Conservation (phyloP, 148 eudicot genomes). For the Chenopodium quinoa region DNA sequence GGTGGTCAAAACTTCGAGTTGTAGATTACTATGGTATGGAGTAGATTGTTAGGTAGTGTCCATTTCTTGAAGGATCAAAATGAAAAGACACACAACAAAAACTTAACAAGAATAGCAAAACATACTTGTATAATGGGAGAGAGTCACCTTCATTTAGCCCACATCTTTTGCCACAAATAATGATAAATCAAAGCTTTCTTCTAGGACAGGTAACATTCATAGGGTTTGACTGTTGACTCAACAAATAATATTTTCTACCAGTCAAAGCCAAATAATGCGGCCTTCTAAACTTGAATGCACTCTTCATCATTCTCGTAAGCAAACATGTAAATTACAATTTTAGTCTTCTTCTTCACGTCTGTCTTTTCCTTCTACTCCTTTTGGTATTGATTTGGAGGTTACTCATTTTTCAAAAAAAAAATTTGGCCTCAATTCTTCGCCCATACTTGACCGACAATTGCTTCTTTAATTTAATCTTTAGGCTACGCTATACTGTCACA, state of each 20-base stretch:
- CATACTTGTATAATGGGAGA: neutral
- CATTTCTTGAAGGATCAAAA: neutral
- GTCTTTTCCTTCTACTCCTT: neutral
- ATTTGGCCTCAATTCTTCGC: neutral
- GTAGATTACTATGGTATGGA: too few species aligned
- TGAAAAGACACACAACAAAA: neutral
- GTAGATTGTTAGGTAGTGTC: neutral
- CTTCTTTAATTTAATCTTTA: too few species aligned
- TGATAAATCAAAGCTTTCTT: neutral
- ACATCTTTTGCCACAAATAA: neutral
- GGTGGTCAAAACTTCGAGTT: too few species aligned
- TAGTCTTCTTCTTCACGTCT: neutral
- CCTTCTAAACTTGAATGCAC: conserved; percentile 6
- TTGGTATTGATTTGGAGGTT: neutral
- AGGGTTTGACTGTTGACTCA: conserved; percentile 26
- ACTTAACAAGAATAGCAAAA: neutral
- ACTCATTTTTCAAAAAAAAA: neutral
- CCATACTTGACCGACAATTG: neutral
- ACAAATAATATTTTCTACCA: conserved; percentile 8
- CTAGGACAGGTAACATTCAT: neutral
- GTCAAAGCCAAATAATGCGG: conserved; percentile 24
- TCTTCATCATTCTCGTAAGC: conserved; percentile 15
- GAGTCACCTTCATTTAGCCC: neutral
- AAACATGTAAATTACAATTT: neutral
- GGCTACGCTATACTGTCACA: too few species aligned